These are phyloP conservation scores for Saussurea involucrata DNA, from an alignment of 129 eudicot species.

Conservation along the genomic window DNA sequence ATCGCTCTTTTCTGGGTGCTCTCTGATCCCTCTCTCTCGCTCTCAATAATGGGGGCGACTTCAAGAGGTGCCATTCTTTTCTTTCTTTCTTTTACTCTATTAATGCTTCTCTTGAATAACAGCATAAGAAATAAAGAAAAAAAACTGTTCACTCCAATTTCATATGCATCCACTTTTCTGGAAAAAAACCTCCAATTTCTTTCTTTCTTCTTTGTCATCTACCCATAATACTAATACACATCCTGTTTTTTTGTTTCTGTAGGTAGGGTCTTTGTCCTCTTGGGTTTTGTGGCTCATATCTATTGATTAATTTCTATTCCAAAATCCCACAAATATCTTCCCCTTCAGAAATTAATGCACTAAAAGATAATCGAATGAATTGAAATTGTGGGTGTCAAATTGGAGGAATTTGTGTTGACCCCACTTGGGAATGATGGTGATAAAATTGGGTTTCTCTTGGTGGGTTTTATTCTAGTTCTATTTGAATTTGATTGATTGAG, in stretches of 20 bases:
- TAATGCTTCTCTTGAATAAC: constrained; percentile 16
- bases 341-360: constrained; percentile 1
- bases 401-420: constrained; percentile 17
- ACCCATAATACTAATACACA: background rate
- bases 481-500: constrained; percentile 17
- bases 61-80: background rate
- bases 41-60: constrained; percentile 4
- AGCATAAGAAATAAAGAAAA: background rate
- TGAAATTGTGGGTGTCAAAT: background rate
- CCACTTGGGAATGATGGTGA: constrained; percentile 21
- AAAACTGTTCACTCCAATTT: constrained; percentile 5
- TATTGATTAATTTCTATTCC: background rate
- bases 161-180: constrained; percentile 21
- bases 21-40: constrained; percentile 15
- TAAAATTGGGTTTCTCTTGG: constrained; percentile 9
- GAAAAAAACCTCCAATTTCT: constrained; percentile 3
- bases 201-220: constrained; percentile 17
- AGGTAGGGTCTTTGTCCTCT: constrained; percentile 28
- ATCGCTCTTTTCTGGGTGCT: background rate
- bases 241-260: constrained; percentile 12
- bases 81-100: background rate
- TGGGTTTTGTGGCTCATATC: constrained; percentile 24
- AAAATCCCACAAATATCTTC: background rate
- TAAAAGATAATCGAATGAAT: constrained; percentile 5
- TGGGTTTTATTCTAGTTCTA: constrained; percentile 13